Base-by-base conservation (phyloP, 2,329 filamentous ascomycete species). In the Pseudogymnoascus sp. region DNA sequence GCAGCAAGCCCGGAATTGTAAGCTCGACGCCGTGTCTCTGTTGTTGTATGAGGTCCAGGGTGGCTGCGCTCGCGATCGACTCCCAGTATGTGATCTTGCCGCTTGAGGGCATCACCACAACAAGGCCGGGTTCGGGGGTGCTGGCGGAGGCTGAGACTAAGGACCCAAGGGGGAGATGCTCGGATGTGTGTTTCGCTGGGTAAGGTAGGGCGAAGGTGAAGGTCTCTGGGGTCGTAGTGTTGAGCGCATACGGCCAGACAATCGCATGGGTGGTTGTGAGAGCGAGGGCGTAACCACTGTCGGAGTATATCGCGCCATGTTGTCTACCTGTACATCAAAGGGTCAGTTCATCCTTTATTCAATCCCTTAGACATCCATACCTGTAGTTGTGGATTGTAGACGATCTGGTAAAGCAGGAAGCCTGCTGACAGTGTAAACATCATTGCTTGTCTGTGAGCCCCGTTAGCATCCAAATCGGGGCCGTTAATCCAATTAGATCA, bases 81-180 rank as follows among this genome's bases (percentile, higher is more conserved):
- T 98, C 95, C 92, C 95, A 98, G 75, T 95, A 98, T 50, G 91
- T 88, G 61, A 98, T 86, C 74, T 88, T 93, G 61, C 95, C 95
- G 59, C 83, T 92, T 16, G 84, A 85, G 11, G 93, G 90, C 78
- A 93, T 90, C 38, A 98, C 82, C 38, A 97, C 84, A 28, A 99
- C 85, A 38, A 99, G 82, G 2, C 95, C 95, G 35, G 93, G 89
- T 69, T 96, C 90, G 59, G 86, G 85, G n/a, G 85, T 86, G 4
- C 88, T 87, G 10, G 89, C 87, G 4, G 90, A 89, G 60, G 89
- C 88, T 0, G 90, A 88, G 6, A 97, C 88, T 61, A 99, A 83
- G 16, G 90, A 85, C 62, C 91, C 95, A 40, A 97, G 81, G 1
- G 95, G 93, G 5, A 96, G 79, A 19, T 89, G 84, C 64, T 93